Evolutionary conservation across 2,329 filamentous ascomycete species (phyloP).

Genomic region (Epichloe uncinata): DNA sequence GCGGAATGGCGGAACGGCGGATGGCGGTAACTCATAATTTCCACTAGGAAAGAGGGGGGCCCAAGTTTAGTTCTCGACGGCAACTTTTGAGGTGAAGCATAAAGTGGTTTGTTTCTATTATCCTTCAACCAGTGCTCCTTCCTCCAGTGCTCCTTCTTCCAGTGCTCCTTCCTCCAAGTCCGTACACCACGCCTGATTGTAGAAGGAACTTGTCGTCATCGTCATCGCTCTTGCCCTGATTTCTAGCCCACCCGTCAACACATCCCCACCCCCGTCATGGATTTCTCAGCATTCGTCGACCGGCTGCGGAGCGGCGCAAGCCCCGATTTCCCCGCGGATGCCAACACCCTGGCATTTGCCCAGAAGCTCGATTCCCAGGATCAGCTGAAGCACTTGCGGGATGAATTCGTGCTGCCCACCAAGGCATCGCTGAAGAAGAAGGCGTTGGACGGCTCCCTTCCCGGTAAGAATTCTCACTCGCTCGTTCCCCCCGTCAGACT

Average conservation of each 20-base stretch:
- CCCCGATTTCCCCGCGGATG: constrained; percentile 33
- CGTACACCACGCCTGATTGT: no score
- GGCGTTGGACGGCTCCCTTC: constrained; percentile 33
- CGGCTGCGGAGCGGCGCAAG: constrained; percentile 27
- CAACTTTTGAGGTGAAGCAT: not conserved
- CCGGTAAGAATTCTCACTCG: constrained; percentile 16
- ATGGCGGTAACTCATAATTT: no score
- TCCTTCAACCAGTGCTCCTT: not conserved
- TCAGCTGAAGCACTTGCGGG: constrained; percentile 44
- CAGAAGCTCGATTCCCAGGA: constrained; percentile 45
- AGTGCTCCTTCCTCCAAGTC: no score
- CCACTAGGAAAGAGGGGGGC: rapidly evolving
- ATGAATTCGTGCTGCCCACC: constrained; percentile 67
- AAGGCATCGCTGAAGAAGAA: constrained; percentile 56
- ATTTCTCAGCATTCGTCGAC: constrained; percentile 24
- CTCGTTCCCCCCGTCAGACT: not conserved
- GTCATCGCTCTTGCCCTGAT: not conserved
- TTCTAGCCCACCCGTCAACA: no score
- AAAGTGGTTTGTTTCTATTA: constrained; percentile 7
- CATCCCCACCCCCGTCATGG: constrained; percentile 16
- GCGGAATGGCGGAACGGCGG: no score
- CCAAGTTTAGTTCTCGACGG: no score
- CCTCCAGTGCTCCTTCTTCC: no score
- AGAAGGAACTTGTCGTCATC: not conserved
- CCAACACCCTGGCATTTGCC: constrained; percentile 35